phyloP scores from a whole-genome alignment of 768 basidiomycete species.

The Boletus rubroflammeus region DNA sequence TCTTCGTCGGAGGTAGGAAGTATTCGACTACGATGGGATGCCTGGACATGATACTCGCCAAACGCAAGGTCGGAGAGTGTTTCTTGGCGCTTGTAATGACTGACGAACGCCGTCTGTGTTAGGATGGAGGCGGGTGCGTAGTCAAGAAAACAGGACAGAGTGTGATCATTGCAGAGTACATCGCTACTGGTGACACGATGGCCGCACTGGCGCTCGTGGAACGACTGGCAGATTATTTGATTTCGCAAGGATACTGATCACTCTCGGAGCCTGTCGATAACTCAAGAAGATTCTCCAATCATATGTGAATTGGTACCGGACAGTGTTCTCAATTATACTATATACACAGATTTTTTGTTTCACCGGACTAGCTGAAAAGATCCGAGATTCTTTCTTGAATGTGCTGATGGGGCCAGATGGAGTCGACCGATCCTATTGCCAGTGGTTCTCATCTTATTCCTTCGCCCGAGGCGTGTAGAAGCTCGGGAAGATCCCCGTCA shows the following conservation, averaged over 20 bases:
- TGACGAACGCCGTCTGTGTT: not conserved
- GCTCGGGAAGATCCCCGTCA: slow-evolving; percentile 52
- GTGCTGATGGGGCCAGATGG: not conserved
- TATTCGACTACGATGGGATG: slow-evolving; percentile 29
- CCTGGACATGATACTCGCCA: slow-evolving; percentile 25
- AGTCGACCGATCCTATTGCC: not conserved
- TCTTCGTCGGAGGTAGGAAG: slow-evolving; percentile 18
- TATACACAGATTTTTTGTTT: not conserved
- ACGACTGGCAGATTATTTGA: slow-evolving; percentile 22
- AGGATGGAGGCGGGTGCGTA: slow-evolving; percentile 24
- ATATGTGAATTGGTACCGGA: slow-evolving; percentile 6
- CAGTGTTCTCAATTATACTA: not conserved
- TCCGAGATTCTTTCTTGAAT: not conserved
- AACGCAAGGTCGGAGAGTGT: slow-evolving; percentile 11
- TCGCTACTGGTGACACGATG: slow-evolving; percentile 3
- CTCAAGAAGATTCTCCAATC: not conserved
- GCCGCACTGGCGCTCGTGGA: slow-evolving; percentile 18
- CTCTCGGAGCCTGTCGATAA: not conserved
- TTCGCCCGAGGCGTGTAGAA: slow-evolving; percentile 36
- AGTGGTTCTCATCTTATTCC: not conserved
- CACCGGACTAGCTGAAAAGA: not conserved
- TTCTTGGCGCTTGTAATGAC: not conserved
- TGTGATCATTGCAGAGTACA: slow-evolving; percentile 26
- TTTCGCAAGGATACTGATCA: slow-evolving; percentile 21
- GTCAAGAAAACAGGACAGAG: slow-evolving; percentile 26